A percentile compares a stretch with the other conserved stretches of the same genome.
Evolutionary conservation across 2,329 filamentous ascomycete species (phyloP).

Genomic region (Aspergillus luchuensis): DNA sequence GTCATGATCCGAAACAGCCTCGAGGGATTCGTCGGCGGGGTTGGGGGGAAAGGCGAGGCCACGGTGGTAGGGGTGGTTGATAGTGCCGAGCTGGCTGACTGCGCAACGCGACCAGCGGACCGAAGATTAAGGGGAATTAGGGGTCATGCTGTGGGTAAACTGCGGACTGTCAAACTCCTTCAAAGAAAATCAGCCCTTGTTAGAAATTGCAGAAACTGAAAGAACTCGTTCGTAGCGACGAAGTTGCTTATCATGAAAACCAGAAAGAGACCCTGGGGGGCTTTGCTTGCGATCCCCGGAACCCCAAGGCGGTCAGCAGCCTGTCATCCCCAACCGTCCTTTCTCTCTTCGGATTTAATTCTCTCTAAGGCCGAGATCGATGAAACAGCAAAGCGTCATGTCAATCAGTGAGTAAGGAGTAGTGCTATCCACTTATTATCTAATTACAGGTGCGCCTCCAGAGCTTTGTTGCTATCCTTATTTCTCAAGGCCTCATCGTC

Average conservation of each 20-base stretch:
- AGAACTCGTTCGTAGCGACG: not conserved
- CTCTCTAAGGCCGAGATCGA: not conserved
- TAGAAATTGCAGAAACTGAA: not conserved
- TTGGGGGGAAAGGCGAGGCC: not conserved
- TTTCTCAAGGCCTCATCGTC: not conserved
- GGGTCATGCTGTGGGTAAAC: not conserved
- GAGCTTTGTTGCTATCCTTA: not conserved
- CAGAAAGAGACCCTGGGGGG: not conserved
- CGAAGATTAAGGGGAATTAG: not conserved
- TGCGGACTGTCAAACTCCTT: not conserved
- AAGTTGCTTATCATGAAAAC: not conserved
- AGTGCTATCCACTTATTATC: not conserved
- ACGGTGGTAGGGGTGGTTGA: constrained; percentile 2
- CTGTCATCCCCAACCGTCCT: not conserved
- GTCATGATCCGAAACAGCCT: not conserved
- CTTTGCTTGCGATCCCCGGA: not conserved
- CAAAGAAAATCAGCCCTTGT: not conserved
- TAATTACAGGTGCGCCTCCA: not conserved
- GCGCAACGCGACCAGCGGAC: constrained; percentile 5
- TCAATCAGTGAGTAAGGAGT: not conserved
- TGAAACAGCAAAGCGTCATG: not conserved
- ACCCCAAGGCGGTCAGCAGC: not conserved
- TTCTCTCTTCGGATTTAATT: not conserved
- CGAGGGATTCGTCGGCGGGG: not conserved
- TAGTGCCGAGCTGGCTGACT: constrained; percentile 8